phyloP scores from a whole-genome alignment of 73 alveolate genomes.

The Paramecium sonneborni region DNA sequence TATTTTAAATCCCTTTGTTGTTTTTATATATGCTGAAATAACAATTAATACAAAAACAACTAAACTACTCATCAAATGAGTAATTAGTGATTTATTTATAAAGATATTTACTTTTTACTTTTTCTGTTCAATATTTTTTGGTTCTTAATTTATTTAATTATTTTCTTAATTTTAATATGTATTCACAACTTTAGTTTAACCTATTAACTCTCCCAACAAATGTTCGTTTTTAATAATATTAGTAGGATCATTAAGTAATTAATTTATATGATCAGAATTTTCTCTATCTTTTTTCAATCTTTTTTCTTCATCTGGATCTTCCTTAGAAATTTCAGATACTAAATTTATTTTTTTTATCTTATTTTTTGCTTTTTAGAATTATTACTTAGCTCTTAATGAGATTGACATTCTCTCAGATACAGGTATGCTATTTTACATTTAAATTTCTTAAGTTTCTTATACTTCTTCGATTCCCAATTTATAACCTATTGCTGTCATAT shows the following conservation, averaged over 20 bases:
- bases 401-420: neutral
- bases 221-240: neutral
- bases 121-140: neutral
- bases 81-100: neutral
- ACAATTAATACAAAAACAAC: neutral
- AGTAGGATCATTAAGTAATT: neutral
- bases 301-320: neutral
- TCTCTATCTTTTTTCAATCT: neutral
- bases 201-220: neutral
- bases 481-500: neutral
- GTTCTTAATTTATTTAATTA: neutral
- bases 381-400: neutral
- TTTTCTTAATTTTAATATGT: neutral
- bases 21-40: neutral
- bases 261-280: neutral
- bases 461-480: neutral
- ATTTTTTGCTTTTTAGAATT: neutral
- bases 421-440: neutral
- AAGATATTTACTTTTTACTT: neutral
- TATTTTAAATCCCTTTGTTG: neutral
- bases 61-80: neutral
- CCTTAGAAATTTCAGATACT: neutral
- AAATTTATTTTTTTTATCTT: neutral
- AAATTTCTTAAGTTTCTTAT: neutral
- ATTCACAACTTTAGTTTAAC: neutral